Base-by-base conservation (phyloP, 1,284 basidiomycete genomes). In the Leccinum angustisporum region DNA sequence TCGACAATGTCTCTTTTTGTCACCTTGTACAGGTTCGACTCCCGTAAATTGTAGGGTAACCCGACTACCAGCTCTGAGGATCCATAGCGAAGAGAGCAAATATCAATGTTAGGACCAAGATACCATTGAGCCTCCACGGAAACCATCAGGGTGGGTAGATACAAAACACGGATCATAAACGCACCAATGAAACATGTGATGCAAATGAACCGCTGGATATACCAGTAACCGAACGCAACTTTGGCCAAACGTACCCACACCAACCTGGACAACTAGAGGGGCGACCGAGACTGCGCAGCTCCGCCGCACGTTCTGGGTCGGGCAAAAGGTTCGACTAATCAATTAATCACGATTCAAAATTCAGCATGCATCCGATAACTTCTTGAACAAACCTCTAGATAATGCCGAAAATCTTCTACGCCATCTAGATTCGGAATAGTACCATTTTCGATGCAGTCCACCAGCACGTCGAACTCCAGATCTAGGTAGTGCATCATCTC, bases 221-320 rank as follows among this genome's bases (percentile, higher is more conserved):
- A 16, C 16, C 4, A 53, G 3, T 46, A 56, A 66, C 18, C 5
- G 57, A 60, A 16, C 21, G 55, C 51, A 69, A 34, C 54, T 43
- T 43, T 5, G 40, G 40, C 40, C 40, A 43, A 5, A 18, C 40
- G 2, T 11, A 10, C 4, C 1, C 46, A n/a, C 68, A 69, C 67
- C 67, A 64, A 5, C 67, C 68, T 11, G 58, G 25, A 16, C n/a
- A 46, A 46, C 59, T 58, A 14, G 62, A 63, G 9, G 68, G 64
- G 11, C 60, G 63, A 52, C 69, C 68, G 3, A 70, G 27, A 36
- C 13, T 31, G 21, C 62, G 61, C n/a, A 72, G 38, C 33, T 70
- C 67, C 6, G 58, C 60, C 10, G 65, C 70, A 36, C 70, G 68
- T 57, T 59, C 50, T 58, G 57, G 30, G 18, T 10, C 71, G 4